Evolutionary conservation across 306 rosid genomes (phyloP).

Genomic region (Crotalaria pallida): DNA sequence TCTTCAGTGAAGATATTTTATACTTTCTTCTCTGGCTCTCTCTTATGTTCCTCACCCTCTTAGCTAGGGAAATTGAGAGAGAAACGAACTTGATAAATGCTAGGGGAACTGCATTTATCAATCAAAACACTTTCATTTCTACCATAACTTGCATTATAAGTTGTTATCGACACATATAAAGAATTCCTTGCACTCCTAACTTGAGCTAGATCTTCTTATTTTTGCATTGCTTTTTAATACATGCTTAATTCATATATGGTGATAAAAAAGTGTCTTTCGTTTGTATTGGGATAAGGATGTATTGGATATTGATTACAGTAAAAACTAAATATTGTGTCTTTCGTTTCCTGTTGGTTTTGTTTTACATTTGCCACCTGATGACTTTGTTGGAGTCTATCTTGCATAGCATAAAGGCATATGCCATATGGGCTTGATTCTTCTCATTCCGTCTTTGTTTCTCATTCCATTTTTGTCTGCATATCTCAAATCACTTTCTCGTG

Average conservation of each 20-base stretch:
- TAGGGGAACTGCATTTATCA: background rate
- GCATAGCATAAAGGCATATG: background rate
- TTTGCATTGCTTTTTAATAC: background rate
- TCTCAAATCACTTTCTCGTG: no score
- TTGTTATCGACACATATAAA: background rate
- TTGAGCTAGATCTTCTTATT: background rate
- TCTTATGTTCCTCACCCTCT: background rate
- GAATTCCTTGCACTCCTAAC: slow-evolving; percentile 7
- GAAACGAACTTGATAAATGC: background rate
- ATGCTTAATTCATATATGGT: background rate
- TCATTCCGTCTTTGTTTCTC: background rate
- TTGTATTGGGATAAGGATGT: background rate
- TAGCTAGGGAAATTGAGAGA: background rate
- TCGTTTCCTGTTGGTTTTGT: background rate
- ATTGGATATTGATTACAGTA: background rate
- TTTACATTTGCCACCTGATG: background rate
- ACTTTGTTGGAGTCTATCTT: background rate
- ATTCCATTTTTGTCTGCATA: no score
- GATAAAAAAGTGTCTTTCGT: background rate
- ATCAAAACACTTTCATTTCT: background rate
- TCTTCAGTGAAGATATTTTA: background rate
- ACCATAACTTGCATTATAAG: background rate
- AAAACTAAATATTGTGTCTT: background rate
- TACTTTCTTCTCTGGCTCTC: no score
- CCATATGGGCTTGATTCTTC: background rate